A percentile compares a stretch with the other conserved stretches of the same genome.
phyloP scores from a whole-genome alignment of 2,329 filamentous ascomycete genomes.

The Fusarium decemcellulare region DNA sequence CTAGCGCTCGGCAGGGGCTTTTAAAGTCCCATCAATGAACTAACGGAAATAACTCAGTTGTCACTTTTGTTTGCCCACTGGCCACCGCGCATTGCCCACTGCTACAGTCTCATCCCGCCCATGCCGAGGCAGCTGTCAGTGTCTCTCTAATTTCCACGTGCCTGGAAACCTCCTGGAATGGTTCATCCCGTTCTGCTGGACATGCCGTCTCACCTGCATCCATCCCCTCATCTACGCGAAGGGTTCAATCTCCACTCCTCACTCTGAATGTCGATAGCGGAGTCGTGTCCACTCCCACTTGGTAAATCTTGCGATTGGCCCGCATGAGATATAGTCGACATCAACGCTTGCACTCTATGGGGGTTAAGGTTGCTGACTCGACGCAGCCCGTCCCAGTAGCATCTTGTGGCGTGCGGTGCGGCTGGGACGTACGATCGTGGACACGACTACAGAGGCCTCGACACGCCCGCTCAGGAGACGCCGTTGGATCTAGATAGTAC shows the following conservation, averaged over 20 bases:
- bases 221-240: slow-evolving; percentile 1
- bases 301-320: background rate
- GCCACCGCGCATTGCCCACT: background rate
- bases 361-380: background rate
- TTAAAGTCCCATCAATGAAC: background rate
- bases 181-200: slow-evolving; percentile 1
- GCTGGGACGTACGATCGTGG: background rate
- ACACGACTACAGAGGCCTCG: background rate
- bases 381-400: background rate
- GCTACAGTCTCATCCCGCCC: slow-evolving; percentile 9
- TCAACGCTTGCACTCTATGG: background rate
- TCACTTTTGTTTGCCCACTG: no score
- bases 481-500: slow-evolving; percentile 3
- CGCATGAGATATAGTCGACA: background rate
- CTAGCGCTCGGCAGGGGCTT: background rate
- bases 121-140: slow-evolving; percentile 9
- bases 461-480: background rate
- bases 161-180: background rate
- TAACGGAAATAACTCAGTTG: background rate
- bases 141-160: slow-evolving; percentile 2
- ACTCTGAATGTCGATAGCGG: background rate
- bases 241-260: background rate
- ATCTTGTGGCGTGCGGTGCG: background rate
- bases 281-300: background rate
- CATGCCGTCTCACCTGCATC: background rate